Conservation (phyloP, 1,139 yeast species). For the Candida albicans region DNA sequence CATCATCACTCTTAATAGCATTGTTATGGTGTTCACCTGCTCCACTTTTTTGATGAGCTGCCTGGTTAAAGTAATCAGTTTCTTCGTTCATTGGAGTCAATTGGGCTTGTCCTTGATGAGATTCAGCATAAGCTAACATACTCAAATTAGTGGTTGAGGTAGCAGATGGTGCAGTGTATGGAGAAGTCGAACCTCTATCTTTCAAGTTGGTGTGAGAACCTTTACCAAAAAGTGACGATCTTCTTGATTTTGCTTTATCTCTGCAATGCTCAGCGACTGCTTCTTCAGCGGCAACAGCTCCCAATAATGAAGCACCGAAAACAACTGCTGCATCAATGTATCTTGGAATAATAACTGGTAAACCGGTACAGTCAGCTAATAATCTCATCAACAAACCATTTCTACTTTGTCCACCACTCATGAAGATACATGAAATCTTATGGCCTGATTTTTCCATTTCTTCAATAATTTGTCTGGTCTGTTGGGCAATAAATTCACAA, state of each 20-base stretch:
- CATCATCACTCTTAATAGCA: conserved; percentile 24
- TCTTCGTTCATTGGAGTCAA: conserved; percentile 55
- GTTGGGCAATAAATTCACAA: conserved; percentile 96
- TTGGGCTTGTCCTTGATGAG: conserved; percentile 26
- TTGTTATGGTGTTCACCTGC: conserved; percentile 1
- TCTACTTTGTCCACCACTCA: conserved; percentile 97
- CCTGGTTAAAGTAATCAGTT: conserved; percentile 47
- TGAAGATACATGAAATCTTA: conserved; percentile 67
- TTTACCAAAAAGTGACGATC: conserved; percentile 34
- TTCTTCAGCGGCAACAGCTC: conserved; percentile 85
- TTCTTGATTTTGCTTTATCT: conserved; percentile 39
- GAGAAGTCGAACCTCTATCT: conserved; percentile 49
- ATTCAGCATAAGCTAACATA: conserved; percentile 49
- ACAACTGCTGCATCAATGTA: conserved; percentile 97
- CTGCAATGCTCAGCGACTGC: conserved; percentile 42
- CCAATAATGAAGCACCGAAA: conserved; percentile 90
- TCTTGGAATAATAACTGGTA: conserved; percentile 90
- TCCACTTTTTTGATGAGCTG: conserved; percentile 18
- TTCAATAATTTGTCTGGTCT: conserved; percentile 91
- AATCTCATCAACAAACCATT: conserved; percentile 85
- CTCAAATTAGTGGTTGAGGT: conserved; percentile 63
- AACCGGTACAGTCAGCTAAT: conserved; percentile 88
- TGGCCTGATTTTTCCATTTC: conserved; percentile 83
- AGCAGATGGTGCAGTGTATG: conserved; percentile 75
- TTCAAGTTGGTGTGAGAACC: conserved; percentile 30